A percentile compares a stretch with the other conserved stretches of the same genome.
Conservation (phyloP, 768 basidiomycete species). For the Clathrus columnatus region DNA sequence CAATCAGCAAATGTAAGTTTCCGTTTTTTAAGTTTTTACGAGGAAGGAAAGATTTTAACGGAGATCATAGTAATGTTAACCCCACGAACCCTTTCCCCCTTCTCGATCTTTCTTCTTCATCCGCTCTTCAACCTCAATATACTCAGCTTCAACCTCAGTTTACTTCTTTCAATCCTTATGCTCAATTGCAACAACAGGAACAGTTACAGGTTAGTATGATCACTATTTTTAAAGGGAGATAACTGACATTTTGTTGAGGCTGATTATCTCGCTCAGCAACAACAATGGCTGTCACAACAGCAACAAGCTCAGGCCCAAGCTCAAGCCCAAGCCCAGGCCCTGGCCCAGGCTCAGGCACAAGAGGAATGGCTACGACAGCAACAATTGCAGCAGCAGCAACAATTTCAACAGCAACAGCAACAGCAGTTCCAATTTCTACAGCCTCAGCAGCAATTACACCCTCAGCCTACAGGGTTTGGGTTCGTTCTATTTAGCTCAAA, state of each 20-base stretch:
- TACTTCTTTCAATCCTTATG: slow-evolving; percentile 90
- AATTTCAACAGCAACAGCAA: slow-evolving; percentile 36
- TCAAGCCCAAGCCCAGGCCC: slow-evolving; percentile 34
- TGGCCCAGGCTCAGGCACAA: slow-evolving; percentile 28
- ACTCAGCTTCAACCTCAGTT: slow-evolving; percentile 75
- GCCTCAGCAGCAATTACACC: slow-evolving; percentile 33
- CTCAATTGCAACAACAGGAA: slow-evolving; percentile 82
- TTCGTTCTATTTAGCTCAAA: slow-evolving; percentile 25
- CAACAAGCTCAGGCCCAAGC: slow-evolving; percentile 37
- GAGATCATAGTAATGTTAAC: slow-evolving; percentile 8
- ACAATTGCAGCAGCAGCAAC: slow-evolving; percentile 32
- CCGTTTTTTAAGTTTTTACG: slow-evolving; percentile 1
- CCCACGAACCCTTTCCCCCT: slow-evolving; percentile 52
- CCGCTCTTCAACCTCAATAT: slow-evolving; percentile 66
- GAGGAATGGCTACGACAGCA: slow-evolving; percentile 30
- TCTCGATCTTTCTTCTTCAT: slow-evolving; percentile 51
- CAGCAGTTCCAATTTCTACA: slow-evolving; percentile 32
- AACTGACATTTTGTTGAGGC: slow-evolving; percentile 22
- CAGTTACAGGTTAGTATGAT: slow-evolving; percentile 48
- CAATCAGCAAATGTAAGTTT: slow-evolving; percentile 61
- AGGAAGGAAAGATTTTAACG: no score
- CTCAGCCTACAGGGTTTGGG: slow-evolving; percentile 75
- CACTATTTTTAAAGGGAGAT: background rate
- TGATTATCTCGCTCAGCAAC: slow-evolving; percentile 42
- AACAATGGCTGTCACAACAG: slow-evolving; percentile 68